Evolutionary conservation across 768 basidiomycete genomes (phyloP).

Genomic region (Pisolithus sp.): DNA sequence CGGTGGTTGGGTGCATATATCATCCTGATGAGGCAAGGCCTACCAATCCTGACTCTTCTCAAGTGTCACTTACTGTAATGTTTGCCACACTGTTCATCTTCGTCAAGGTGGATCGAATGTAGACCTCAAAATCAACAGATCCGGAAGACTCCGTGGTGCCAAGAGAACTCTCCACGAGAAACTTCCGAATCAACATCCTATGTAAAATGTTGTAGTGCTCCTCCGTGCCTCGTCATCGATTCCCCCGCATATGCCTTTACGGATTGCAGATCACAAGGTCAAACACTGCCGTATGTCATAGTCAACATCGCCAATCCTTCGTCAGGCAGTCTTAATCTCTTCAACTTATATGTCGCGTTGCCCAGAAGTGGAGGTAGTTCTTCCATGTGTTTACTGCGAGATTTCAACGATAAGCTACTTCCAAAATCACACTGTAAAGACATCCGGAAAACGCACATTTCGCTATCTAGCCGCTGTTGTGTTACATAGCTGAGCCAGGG

Average conservation of each 20-base stretch:
- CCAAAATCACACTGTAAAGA: no score
- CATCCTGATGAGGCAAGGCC: neutral
- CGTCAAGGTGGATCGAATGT: neutral
- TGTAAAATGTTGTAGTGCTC: neutral
- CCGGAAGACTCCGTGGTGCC: neutral
- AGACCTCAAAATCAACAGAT: neutral
- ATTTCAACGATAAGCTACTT: conserved; percentile 22
- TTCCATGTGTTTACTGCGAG: conserved; percentile 22
- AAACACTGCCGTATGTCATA: conserved; percentile 30
- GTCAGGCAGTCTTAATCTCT: conserved; percentile 22
- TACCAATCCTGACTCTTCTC: no score
- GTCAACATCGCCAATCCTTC: conserved; percentile 34
- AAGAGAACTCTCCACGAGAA: neutral
- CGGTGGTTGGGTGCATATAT: neutral
- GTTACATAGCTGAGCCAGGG: no score
- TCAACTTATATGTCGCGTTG: conserved; percentile 36
- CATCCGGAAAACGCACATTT: no score
- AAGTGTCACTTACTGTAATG: neutral
- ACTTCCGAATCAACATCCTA: neutral
- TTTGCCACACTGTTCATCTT: neutral
- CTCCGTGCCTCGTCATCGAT: conserved; percentile 14
- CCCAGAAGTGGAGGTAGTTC: conserved; percentile 15
- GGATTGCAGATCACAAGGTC: conserved; percentile 37
- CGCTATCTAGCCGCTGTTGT: no score
- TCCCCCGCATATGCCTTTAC: conserved; percentile 37